A percentile compares a stretch with the other conserved stretches of the same genome.
Evolutionary conservation across 768 basidiomycete species (phyloP).

Genomic region (Tricholoma terreum): DNA sequence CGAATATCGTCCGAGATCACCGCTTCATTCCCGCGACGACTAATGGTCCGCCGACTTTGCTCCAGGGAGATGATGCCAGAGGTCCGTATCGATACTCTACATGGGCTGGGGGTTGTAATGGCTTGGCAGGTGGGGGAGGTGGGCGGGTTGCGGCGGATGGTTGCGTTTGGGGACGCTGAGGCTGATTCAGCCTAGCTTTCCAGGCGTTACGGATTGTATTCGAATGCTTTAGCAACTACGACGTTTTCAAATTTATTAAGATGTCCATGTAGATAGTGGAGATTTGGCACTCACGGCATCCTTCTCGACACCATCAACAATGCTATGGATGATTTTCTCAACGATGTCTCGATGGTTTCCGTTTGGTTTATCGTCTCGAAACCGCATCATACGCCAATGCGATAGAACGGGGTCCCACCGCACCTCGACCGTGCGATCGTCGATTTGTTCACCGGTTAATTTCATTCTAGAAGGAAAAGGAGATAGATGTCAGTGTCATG

Average conservation of each 20-base stretch:
- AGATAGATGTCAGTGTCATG: conserved; percentile 6
- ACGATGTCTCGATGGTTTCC: conserved; percentile 88
- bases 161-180: conserved; percentile 26
- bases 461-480: conserved; percentile 62
- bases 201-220: conserved; percentile 66
- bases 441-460: conserved; percentile 75
- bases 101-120: conserved; percentile 15
- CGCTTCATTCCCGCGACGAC: conserved; percentile 64
- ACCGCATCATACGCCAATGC: conserved; percentile 89
- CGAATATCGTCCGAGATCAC: conserved; percentile 30
- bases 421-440: conserved; percentile 94
- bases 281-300: conserved; percentile 56
- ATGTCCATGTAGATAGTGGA: conserved; percentile 10
- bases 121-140: conserved; percentile 22
- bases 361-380: conserved; percentile 89
- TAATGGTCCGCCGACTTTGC: conserved; percentile 69
- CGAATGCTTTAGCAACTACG: conserved; percentile 65
- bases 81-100: conserved; percentile 61
- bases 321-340: conserved; percentile 85
- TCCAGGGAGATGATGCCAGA: conserved; percentile 61
- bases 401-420: conserved; percentile 73
- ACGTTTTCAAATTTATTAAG: conserved; percentile 7
- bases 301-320: conserved; percentile 92
- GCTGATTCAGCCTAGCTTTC: conserved; percentile 59
- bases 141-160: conserved; percentile 20